These are phyloP conservation scores for Crepidotus variabilis DNA, from an alignment of 768 basidiomycete species.

Conservation along the genomic window DNA sequence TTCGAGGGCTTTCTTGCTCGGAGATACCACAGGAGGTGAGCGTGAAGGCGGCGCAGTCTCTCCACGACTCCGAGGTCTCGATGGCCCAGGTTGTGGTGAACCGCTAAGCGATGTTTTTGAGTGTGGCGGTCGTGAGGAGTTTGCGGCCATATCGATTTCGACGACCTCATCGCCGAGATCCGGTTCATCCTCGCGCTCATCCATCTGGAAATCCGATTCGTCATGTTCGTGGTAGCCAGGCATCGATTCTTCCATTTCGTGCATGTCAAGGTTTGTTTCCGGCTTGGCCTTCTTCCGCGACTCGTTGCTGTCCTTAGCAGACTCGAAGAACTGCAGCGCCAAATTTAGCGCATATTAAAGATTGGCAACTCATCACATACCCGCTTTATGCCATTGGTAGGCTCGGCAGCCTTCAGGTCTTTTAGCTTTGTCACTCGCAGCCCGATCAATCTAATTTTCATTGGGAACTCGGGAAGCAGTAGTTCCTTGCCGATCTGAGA, in stretches of 20 bases:
- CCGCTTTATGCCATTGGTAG: constrained; percentile 63
- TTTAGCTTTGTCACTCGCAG: constrained; percentile 85
- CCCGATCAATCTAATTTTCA: constrained; percentile 82
- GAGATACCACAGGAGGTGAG: neutral
- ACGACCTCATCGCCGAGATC: constrained; percentile 15
- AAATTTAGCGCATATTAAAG: neutral
- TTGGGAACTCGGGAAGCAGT: constrained; percentile 73
- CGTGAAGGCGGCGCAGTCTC: constrained; percentile 11
- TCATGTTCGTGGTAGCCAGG: constrained; percentile 53
- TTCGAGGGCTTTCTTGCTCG: constrained; percentile 11
- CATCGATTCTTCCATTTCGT: constrained; percentile 34
- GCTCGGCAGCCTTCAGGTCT: constrained; percentile 57
- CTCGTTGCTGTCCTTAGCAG: constrained; percentile 22
- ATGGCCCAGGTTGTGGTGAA: constrained; percentile 1
- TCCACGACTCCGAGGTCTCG: constrained; percentile 18
- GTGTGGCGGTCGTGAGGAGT: constrained; percentile 12
- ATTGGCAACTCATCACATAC: constrained; percentile 34
- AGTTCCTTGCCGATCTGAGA: constrained; percentile 76
- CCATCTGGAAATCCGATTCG: constrained; percentile 28
- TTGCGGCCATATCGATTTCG: neutral
- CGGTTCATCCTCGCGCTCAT: constrained; percentile 18
- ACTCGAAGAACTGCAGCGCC: constrained; percentile 53
- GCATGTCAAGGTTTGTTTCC: constrained; percentile 12
- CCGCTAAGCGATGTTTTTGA: constrained; percentile 14
- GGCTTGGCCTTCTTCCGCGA: constrained; percentile 34